These are phyloP conservation scores for Hygrophoropsis aurantiaca DNA, from an alignment of 768 basidiomycete species.

Conservation along the genomic window DNA sequence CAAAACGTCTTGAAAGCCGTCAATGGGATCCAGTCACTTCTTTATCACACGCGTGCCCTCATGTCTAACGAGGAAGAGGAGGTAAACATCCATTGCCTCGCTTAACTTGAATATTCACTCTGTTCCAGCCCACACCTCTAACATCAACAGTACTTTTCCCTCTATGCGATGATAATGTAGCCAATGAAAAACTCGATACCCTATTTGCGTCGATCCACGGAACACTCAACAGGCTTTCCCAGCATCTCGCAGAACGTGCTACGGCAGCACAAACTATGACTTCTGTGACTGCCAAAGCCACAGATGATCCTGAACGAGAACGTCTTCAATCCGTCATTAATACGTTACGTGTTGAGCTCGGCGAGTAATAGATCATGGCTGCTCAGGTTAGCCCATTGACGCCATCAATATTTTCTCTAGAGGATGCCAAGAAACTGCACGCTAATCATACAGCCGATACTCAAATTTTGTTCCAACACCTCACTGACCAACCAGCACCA, in stretches of 20 bases:
- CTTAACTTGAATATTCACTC: constrained; percentile 1
- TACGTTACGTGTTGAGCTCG: constrained; percentile 55
- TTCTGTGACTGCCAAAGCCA: constrained; percentile 16
- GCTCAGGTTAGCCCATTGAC: constrained; percentile 1
- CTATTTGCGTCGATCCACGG: constrained; percentile 44
- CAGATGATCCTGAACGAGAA: constrained; percentile 43
- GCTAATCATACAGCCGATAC: constrained; percentile 42
- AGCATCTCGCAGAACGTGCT: constrained; percentile 19
- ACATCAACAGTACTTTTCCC: constrained; percentile 55
- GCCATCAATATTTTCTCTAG: constrained; percentile 30
- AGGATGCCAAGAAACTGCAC: constrained; percentile 47
- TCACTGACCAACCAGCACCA: constrained; percentile 40
- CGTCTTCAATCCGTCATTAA: constrained; percentile 51
- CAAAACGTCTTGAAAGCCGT: constrained; percentile 59
- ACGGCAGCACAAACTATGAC: constrained; percentile 9
- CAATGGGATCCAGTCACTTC: constrained; percentile 61
- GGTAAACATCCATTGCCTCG: constrained; percentile 34
- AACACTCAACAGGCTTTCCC: constrained; percentile 29
- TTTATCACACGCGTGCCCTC: constrained; percentile 45
- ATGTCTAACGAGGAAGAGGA: constrained; percentile 46
- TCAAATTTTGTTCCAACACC: constrained; percentile 55
- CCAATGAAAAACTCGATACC: constrained; percentile 46
- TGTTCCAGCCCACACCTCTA: constrained; percentile 41
- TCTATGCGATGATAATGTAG: constrained; percentile 47
- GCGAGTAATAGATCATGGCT: constrained; percentile 34